phyloP scores from a whole-genome alignment of 441 rosid species.

The Aquilaria agallochum region DNA sequence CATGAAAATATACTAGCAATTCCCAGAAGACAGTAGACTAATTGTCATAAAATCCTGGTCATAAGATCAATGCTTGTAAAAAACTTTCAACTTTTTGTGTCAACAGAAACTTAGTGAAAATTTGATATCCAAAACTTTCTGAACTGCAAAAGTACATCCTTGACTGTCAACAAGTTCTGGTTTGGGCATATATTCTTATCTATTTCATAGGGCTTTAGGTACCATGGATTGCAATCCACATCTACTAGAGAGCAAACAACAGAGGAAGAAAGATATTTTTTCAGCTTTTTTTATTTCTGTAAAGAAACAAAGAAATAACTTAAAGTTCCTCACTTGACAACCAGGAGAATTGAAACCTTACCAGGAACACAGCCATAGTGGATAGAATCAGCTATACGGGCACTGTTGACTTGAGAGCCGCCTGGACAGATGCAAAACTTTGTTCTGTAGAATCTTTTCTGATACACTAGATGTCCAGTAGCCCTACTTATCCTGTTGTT shows the following conservation, averaged over 20 bases:
- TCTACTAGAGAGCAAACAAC: not conserved
- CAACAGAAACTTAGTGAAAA: no score
- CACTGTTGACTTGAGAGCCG: slow-evolving; percentile 97
- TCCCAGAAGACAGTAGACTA: no score
- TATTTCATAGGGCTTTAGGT: not conserved
- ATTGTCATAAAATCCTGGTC: no score
- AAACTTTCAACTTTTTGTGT: no score
- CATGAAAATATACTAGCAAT: no score
- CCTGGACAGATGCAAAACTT: slow-evolving; percentile 98
- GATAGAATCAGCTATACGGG: slow-evolving; percentile 90
- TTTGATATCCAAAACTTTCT: no score
- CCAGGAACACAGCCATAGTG: slow-evolving; percentile 98
- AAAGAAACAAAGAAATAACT: no score
- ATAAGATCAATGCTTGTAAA: no score
- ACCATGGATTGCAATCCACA: slow-evolving; percentile 1
- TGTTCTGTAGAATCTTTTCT: slow-evolving; percentile 84
- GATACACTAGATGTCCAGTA: slow-evolving; percentile 78
- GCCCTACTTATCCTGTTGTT: slow-evolving; percentile 92
- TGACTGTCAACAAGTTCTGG: no score
- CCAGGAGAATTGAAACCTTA: slow-evolving; percentile 20
- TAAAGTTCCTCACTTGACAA: slow-evolving; percentile 3
- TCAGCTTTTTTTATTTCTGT: no score
- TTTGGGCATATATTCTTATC: not conserved
- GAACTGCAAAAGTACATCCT: no score
- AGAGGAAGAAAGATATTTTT: not conserved